Base-by-base conservation (phyloP, 495 filamentous ascomycete species). In the Trypethelium eluteriae region DNA sequence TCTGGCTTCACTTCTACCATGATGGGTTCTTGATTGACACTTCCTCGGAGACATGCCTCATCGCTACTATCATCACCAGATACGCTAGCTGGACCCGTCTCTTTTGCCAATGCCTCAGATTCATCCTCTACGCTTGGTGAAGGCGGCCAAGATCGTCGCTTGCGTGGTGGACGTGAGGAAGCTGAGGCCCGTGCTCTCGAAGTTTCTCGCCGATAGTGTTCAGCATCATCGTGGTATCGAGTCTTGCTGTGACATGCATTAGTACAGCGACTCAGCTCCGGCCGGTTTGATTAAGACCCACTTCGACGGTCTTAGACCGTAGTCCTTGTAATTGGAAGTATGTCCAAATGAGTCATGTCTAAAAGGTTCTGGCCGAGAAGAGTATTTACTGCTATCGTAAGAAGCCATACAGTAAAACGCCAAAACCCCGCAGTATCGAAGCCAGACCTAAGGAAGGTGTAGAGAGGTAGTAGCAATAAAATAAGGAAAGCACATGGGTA, bases 1-100 rank as follows among this genome's bases (percentile, higher is more conserved):
- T 64, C 66, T 35, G 56, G 71, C 34, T 72, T 67, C 56, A 73
- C 68, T 38, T 74, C 76, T 39, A 75, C 49, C 39, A 79, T 70
- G 16, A 79, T 70, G n/a, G 76, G 76, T 50, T 76, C 73, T 62
- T 79, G 76, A 69, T 77, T 76, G 69, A 79, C 67, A 44, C 66
- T 72, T 39, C 76, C 76, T 46, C 76, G 74, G 63, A 64, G 65
- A 59, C 34, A 62, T 14, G 62, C 72, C 59, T 76, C 75, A 69
- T 73, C 68, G 38, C 66, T 69, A 62, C 70, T 61, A 32, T 64
- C 57, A 25, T 72, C 70, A 25, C 69, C 66, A 59, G 66, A 50
- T 35, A 69, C 11, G 16, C 44, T 44, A 34, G 41, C 38, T 35
- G 63, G 44, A 4, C 66, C 68, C 39, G 70, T 64, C 64, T 79